Evolutionary conservation across 306 rosid species (phyloP).

Genomic region (Malus domestica): ASM211411v1 NC_041801.1:6997501-6998000

Average conservation of each 20-base stretch:
- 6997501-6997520: conserved; percentile 85
- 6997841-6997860: conserved; percentile 94
- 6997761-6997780: conserved; percentile 93
- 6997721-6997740: conserved; percentile 86
- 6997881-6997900: conserved; percentile 47
- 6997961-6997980: conserved; percentile 76
- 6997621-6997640: conserved; percentile 44
- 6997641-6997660: conserved; percentile 69
- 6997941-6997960: conserved; percentile 87
- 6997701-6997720: conserved; percentile 61
- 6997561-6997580: conserved; percentile 68
- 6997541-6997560: conserved; percentile 53
- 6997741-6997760: conserved; percentile 91
- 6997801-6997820: conserved; percentile 82
- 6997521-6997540: conserved; percentile 55
- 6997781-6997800: conserved; percentile 70
- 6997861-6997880: conserved; percentile 72
- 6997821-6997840: conserved; percentile 74
- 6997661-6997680: conserved; percentile 62
- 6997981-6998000: conserved; percentile 92
- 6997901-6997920: conserved; percentile 53
- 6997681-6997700: conserved; percentile 23
- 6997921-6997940: conserved; percentile 97
- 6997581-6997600: conserved; percentile 57
- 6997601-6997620: conserved; percentile 57